Base-by-base conservation (phyloP, 768 basidiomycete species). In the Mycena crocata region DNA sequence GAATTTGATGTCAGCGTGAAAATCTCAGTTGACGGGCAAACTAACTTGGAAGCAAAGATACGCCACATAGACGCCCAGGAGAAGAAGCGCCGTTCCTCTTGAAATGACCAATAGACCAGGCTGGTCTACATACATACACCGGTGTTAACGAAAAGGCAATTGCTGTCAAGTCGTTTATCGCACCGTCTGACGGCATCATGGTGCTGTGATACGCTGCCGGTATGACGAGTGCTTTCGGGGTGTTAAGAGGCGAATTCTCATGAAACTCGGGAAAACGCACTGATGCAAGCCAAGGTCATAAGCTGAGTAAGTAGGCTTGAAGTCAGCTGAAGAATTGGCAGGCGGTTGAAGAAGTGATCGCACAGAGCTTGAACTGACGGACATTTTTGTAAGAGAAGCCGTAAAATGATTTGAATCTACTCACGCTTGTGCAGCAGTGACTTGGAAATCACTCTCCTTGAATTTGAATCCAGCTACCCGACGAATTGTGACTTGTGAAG, bases 401-500 rank as follows among this genome's bases (percentile, higher is more conserved):
- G 5, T 46, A 24, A 8, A 57, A 54, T 24, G 19, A 17, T 35
- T 23, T 7, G 24, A 28, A 44, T 70, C 21, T 12, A 84, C 90
- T 74, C 71, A 93, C 89, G 94, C 89, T 81, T 96, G 95, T 32
- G 96, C 95, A 32, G n/a, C n/a, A n/a, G n/a, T n/a, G n/a, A n/a
- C n/a, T n/a, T n/a, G n/a, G n/a, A n/a, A n/a, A n/a, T n/a, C 78
- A 57, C 91, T 90, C 75, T 96, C 91, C 15, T 78, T 67, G 61
- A 81, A 87, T 67, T 85, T 84, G 68, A 88, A 78, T 3, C 95
- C 95, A 68, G 91, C 92, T 89, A n/a, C n/a, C n/a, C n/a, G 62
- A 12, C 23, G 21, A 46, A 54, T n/a, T 56, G 39, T 48, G 44
- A 52, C 52, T n/a, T 39, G 71, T 45, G 46, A n/a, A 42, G 39